phyloP scores from a whole-genome alignment of 805 yeast species.

The Barnettozyma sp. region DNA sequence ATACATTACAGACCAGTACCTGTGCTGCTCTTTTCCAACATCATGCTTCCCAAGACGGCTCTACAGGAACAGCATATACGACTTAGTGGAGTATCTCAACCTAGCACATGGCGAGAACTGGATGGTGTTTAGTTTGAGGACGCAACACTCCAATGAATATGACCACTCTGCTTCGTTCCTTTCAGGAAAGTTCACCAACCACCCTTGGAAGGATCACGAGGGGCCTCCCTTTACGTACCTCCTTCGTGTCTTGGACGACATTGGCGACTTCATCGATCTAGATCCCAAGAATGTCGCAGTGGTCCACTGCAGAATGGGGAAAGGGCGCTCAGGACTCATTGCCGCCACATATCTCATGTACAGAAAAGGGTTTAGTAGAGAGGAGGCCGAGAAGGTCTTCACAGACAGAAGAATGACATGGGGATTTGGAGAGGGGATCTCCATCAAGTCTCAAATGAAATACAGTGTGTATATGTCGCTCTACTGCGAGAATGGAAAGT shows the following conservation, averaged over 20 bases:
- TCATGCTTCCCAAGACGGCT: constrained; percentile 33
- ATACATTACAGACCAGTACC: constrained; percentile 54
- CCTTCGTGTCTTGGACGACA: constrained; percentile 35
- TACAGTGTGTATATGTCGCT: constrained; percentile 48
- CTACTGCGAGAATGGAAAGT: constrained; percentile 1
- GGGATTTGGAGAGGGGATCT: constrained; percentile 58
- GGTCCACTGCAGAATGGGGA: constrained; percentile 86
- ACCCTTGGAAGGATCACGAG: constrained; percentile 71
- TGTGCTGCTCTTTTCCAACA: constrained; percentile 76
- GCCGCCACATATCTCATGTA: constrained; percentile 66
- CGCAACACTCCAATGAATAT: constrained; percentile 41
- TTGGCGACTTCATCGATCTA: constrained; percentile 35
- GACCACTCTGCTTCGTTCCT: constrained; percentile 20
- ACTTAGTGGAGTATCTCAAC: constrained; percentile 43
- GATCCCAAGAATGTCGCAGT: constrained; percentile 46
- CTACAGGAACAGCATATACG: constrained; percentile 47
- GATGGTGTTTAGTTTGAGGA: constrained; percentile 69
- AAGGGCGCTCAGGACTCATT: constrained; percentile 83
- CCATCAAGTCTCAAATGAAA: constrained; percentile 62
- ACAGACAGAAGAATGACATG: constrained; percentile 49
- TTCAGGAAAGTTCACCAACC: constrained; percentile 10
- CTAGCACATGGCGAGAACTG: constrained; percentile 47
- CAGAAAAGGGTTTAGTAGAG: constrained; percentile 30
- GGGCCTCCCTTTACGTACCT: constrained; percentile 61
- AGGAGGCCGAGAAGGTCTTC: constrained; percentile 46